Conservation (phyloP, 2,329 filamentous ascomycete genomes). For the Calonectria henricotiae region DNA sequence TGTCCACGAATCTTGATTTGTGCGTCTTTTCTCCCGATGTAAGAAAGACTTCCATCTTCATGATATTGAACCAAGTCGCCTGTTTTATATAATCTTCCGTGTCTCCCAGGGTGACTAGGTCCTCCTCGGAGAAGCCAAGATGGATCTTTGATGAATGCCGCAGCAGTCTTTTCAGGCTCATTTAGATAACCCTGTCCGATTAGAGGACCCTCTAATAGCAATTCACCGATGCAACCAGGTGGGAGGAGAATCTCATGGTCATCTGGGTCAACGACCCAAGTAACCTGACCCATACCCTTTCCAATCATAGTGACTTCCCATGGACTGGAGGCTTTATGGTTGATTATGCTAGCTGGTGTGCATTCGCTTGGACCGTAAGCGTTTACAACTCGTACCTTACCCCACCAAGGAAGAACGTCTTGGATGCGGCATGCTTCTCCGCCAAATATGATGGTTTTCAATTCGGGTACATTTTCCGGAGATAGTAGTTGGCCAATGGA, state of each 20-base stretch:
- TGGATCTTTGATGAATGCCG: slow-evolving; percentile 3
- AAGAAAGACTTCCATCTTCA: slow-evolving; percentile 60
- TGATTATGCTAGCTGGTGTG: neutral
- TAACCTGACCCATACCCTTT: slow-evolving; percentile 12
- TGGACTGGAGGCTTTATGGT: neutral
- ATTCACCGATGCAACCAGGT: slow-evolving; percentile 30
- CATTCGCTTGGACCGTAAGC: slow-evolving; percentile 46
- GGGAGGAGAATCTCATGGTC: slow-evolving; percentile 29
- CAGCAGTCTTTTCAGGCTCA: slow-evolving; percentile 6
- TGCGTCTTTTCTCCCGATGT: slow-evolving; percentile 69
- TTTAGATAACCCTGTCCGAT: slow-evolving; percentile 20
- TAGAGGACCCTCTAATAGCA: slow-evolving; percentile 31
- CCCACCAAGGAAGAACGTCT: slow-evolving; percentile 37
- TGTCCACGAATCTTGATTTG: slow-evolving; percentile 75
- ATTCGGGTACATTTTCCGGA: neutral
- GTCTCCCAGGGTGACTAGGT: slow-evolving; percentile 7
- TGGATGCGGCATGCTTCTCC: neutral
- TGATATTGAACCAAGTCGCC: slow-evolving; percentile 65
- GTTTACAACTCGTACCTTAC: slow-evolving; percentile 31
- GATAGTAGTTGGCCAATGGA: neutral
- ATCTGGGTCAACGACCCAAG: slow-evolving; percentile 34
- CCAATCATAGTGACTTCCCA: slow-evolving; percentile 13
- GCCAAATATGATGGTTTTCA: neutral
- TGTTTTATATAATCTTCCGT: slow-evolving; percentile 60
- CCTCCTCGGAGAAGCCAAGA: slow-evolving; percentile 19